These are phyloP conservation scores for Phaffia tasmanica DNA, from an alignment of 768 basidiomycete species.

Conservation along the genomic window DNA sequence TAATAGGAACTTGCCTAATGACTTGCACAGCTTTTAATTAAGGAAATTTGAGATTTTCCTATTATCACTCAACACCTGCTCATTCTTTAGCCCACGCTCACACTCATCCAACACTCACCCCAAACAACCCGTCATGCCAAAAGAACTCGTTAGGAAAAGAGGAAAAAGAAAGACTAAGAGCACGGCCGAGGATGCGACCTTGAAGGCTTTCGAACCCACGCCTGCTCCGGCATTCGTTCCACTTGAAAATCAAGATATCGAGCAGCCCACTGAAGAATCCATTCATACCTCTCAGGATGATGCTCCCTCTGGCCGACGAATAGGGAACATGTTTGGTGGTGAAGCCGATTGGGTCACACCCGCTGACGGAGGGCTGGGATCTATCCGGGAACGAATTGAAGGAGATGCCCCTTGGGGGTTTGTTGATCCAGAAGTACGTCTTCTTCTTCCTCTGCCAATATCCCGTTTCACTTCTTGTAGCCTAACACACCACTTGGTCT, in stretches of 20 bases:
- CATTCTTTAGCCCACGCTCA: too few relatives aligned
- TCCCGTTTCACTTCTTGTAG: background rate
- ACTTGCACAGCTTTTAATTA: too few relatives aligned
- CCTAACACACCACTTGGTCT: background rate
- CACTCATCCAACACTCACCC: too few relatives aligned
- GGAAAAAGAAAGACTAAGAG: conserved; percentile 24
- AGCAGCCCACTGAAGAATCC: conserved; percentile 4
- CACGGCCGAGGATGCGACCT: background rate
- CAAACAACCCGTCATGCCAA: conserved; percentile 12
- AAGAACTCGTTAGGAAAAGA: conserved; percentile 23
- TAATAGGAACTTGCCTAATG: too few relatives aligned
- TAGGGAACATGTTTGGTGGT: background rate
- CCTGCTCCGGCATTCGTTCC: too few relatives aligned
- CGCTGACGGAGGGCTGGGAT: conserved; percentile 21
- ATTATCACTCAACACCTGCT: too few relatives aligned
- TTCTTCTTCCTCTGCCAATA: background rate
- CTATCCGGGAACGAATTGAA: conserved; percentile 25
- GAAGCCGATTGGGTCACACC: conserved; percentile 25
- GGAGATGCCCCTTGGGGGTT: conserved; percentile 76
- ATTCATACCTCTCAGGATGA: background rate
- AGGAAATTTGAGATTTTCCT: too few relatives aligned
- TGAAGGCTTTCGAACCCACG: too few relatives aligned
- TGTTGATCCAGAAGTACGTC: conserved; percentile 56
- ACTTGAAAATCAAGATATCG: background rate
- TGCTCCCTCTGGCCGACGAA: too few relatives aligned